Percentiles rank a stretch among this genome's conserved stretches.
These are phyloP conservation scores for Bauhinia variegata DNA, from an alignment of 306 rosid species.

Conservation along the genomic window DNA sequence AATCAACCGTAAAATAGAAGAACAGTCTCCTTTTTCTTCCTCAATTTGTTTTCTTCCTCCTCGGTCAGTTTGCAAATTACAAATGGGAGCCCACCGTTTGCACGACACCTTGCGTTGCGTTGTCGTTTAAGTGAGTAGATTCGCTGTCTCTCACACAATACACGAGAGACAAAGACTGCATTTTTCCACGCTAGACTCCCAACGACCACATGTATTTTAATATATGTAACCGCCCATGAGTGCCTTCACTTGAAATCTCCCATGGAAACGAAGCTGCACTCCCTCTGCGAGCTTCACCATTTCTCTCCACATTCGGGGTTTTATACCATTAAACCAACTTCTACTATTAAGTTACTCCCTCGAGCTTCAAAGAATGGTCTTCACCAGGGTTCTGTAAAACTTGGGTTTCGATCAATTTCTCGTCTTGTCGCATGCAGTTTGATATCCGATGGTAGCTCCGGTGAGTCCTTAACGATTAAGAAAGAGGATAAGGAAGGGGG, in stretches of 20 bases:
- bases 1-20: too few species aligned
- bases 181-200: not conserved
- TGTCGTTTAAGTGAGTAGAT: too few species aligned
- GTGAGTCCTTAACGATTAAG: slow-evolving; percentile 23
- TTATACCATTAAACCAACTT: slow-evolving; percentile 10
- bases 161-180: too few species aligned
- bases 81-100: too few species aligned
- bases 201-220: not conserved
- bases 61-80: too few species aligned
- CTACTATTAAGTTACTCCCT: slow-evolving; percentile 19
- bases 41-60: too few species aligned
- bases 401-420: slow-evolving; percentile 24
- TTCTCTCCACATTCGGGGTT: slow-evolving; percentile 30
- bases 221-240: not conserved
- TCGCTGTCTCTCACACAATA: too few species aligned
- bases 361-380: slow-evolving; percentile 25
- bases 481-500: slow-evolving; percentile 34
- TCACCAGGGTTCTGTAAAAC: slow-evolving; percentile 29
- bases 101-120: too few species aligned
- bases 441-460: slow-evolving; percentile 2
- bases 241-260: not conserved
- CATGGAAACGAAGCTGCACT: slow-evolving; percentile 47
- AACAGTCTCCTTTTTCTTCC: too few species aligned
- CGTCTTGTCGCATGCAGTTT: slow-evolving; percentile 31
- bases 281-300: slow-evolving; percentile 35